Evolutionary conservation across 2,329 filamentous ascomycete species (phyloP), one percentile per base, ranked within the genome.

Genomic region (Emergomyces orientalis): DNA sequence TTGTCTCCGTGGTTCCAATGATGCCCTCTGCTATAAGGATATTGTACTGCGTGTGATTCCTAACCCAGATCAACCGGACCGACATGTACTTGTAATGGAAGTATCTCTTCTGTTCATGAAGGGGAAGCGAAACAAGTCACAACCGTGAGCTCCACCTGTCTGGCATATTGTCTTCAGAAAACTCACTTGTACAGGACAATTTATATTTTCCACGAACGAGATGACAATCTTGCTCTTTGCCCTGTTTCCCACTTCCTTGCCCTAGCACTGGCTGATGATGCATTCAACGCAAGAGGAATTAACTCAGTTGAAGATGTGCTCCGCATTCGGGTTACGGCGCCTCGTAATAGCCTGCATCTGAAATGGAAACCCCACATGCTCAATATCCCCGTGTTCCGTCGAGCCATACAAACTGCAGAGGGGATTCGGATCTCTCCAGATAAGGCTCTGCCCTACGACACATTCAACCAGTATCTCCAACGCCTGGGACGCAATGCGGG

Each of bases 401-500:
- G 45, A 61, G 59, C 43, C n/a, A 19, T 61, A 54, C 59, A 54
- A 13, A 52, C 49, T 11, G 59, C 45, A 27, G 45, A 61, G 59
- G 49, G 59, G 49, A 41, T 61, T 52, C 49, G 22, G 34, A 61
- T 52, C 43, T 61, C 59, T 54, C 22, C 59, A 54, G 49, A 61
- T 43, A 61, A 61, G 39, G 59, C 59, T 27, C 49, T 61, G 32
- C 49, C 43, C 27, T 61, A 61, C 17, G 59, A 52, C 59, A 52
- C 47, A 54, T 61, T 52, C 59, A 61, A 61, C 32, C 14, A 61
- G 59, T 58, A 56, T 51, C 39, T 70, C 3, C 62, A 65, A 57
- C 64, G 67, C 25, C 57, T 70, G 54, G 64, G 65, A 51, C 39
- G 22, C 49, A 63, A 66, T 41, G 54, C 62, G 3, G 65, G 64